Evolutionary conservation across 768 basidiomycete species (phyloP).

Genomic region (Mycena amicta): DNA sequence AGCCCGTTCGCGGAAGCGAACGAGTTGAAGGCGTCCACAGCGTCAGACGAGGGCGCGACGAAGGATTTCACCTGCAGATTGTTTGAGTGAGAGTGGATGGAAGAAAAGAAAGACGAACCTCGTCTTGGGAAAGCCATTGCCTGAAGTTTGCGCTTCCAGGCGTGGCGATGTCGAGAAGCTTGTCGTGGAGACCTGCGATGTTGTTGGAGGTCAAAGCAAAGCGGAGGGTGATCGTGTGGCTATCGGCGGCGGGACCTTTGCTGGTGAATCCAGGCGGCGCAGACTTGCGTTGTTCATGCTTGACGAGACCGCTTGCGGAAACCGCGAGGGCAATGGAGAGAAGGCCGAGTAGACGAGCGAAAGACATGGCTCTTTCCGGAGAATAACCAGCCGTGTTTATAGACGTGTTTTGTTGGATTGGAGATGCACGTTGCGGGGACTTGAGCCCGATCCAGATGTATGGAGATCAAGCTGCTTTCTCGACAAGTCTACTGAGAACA

Average conservation of each 20-base stretch:
- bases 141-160: background rate
- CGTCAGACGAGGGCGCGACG: background rate
- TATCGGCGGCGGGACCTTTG: background rate
- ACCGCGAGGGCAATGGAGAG: background rate
- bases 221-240: background rate
- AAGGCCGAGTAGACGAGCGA: background rate
- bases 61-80: background rate
- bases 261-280: background rate
- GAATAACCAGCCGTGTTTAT: too few relatives aligned
- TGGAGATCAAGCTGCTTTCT: too few relatives aligned
- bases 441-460: too few relatives aligned
- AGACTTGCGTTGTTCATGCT: background rate
- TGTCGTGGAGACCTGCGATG: background rate
- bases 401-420: too few relatives aligned
- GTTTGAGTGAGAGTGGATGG: too few relatives aligned
- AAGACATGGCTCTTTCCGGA: too few relatives aligned
- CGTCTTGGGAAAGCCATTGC: background rate
- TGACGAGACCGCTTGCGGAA: background rate
- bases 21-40: background rate
- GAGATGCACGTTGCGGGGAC: too few relatives aligned
- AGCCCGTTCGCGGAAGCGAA: slow-evolving; percentile 4
- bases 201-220: too few relatives aligned
- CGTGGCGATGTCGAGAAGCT: background rate
- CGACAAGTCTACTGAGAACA: too few relatives aligned
- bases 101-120: too few relatives aligned